Base-by-base conservation (phyloP, 2,329 filamentous ascomycete genomes). In the Cordyceps tenuipes region DNA sequence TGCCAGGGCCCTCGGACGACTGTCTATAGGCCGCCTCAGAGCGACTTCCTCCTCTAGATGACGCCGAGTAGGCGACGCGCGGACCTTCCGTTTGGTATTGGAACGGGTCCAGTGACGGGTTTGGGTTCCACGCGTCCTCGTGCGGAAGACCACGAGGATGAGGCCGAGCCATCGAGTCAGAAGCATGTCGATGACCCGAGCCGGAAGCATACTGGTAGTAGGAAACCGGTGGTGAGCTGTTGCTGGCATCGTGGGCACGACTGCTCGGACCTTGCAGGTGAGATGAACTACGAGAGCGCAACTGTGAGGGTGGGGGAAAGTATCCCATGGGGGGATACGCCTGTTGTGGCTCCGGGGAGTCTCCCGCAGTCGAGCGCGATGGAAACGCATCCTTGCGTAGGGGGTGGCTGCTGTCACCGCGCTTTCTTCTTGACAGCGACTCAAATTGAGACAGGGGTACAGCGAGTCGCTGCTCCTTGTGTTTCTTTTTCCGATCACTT, bases 381-480 rank as follows among this genome's bases (percentile, higher is more conserved):
- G 74, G 69, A 49, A 74, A 66, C 41, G 73, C 71, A 50, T 76
- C 71, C 46, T 73, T 71, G 21, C 68, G 68, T 29, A 60, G 63
- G 36, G 65, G 66, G 8, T 66, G 64, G 34, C 39, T 50, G 36
- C 26, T 47, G 55, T 41, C 56, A 12, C 36, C 41, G 55, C 65
- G 69, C 66, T 68, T 73, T 67, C 73, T 74, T 57, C 74, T 72
- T 21, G 75, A 70, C 15, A 74, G 64, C 9, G 76, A 70, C 44
- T 77, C 79, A 46, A 85, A 72, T 13, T 81, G 77, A 6, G 81
- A 76, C 17, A 85, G 70, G 1, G 82, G 81, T 26, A 85, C 73
- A 6, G 81, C 75, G 50, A 82, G 73, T 26, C 82, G 77, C 59
- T 79, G 73, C 58, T 79, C 75, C 64, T 74, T 77, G 49, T 70